These are phyloP conservation scores for Dictyostelium brefeldianum DNA, from an alignment of 78 protist species.

Conservation along the genomic window DNA sequence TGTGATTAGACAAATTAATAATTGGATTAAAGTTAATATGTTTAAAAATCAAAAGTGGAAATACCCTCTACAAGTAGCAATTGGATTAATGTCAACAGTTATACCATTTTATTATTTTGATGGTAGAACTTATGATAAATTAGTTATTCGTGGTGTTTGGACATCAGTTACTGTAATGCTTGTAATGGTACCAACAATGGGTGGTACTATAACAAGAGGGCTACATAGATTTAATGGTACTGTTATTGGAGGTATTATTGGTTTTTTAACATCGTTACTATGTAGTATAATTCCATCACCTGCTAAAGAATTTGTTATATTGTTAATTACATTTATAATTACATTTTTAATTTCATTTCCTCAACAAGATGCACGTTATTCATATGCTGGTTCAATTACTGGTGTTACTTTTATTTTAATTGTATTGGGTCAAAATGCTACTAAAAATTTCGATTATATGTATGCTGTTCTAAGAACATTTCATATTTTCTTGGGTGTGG, in stretches of 20 bases:
- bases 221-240: constrained; percentile 51
- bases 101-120: constrained; percentile 52
- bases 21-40: not conserved
- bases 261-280: constrained; percentile 14
- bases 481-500: constrained; percentile 42
- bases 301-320: constrained; percentile 12
- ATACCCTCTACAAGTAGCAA: constrained; percentile 37
- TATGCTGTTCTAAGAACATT: constrained; percentile 37
- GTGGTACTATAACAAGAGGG: constrained; percentile 40
- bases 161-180: constrained; percentile 44
- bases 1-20: not conserved
- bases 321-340: constrained; percentile 3
- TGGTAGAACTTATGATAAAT: constrained; percentile 2
- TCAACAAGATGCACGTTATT: constrained; percentile 44
- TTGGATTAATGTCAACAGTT: constrained; percentile 1
- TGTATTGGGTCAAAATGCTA: constrained; percentile 2
- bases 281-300: constrained; percentile 25
- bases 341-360: constrained; percentile 18
- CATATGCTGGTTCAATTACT: constrained; percentile 48
- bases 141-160: constrained; percentile 69
- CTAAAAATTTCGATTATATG: constrained; percentile 17
- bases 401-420: constrained; percentile 47
- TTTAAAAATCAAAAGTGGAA: constrained; percentile 54
- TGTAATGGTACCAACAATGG: constrained; percentile 50
- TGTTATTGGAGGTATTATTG: constrained; percentile 23